Evolutionary conservation across 2,329 filamentous ascomycete species (phyloP).

Genomic region (Graphilbum ipis-grandicollis): DNA sequence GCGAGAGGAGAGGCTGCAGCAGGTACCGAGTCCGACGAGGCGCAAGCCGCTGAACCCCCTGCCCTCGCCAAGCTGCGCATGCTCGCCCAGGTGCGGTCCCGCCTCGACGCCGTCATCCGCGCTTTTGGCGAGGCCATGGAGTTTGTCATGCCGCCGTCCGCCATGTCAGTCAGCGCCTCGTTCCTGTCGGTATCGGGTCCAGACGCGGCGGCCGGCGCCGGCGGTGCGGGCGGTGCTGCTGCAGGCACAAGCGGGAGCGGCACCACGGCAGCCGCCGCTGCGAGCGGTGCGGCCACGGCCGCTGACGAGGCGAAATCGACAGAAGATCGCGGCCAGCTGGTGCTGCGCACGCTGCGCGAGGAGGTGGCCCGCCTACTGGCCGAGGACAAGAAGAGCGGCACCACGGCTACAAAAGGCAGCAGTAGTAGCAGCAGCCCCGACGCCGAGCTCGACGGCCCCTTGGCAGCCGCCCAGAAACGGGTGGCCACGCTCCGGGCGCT

Average conservation of each 20-base stretch:
- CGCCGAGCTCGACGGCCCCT: background rate
- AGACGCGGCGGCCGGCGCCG: constrained; percentile 32
- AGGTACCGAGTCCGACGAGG: constrained; percentile 1
- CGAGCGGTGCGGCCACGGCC: background rate
- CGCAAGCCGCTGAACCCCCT: constrained; percentile 30
- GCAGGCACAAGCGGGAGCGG: constrained; percentile 24
- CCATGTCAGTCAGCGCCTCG: constrained; percentile 65
- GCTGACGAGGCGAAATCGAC: constrained; percentile 18
- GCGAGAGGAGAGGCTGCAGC: constrained; percentile 1
- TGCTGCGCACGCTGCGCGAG: constrained; percentile 49
- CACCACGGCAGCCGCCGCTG: no score
- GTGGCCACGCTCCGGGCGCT: constrained; percentile 66
- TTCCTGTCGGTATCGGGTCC: constrained; percentile 85
- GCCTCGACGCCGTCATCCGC: constrained; percentile 79
- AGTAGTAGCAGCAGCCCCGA: background rate
- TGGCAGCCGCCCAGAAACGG: constrained; percentile 50
- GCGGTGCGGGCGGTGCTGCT: constrained; percentile 19
- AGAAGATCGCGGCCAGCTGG: constrained; percentile 75
- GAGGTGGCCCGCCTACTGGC: constrained; percentile 53
- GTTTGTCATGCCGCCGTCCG: constrained; percentile 79
- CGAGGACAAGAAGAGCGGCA: background rate
- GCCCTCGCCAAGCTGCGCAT: constrained; percentile 69
- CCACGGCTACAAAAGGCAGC: background rate
- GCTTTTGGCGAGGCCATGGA: constrained; percentile 92
- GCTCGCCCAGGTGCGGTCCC: constrained; percentile 61